Evolutionary conservation across 2,329 filamentous ascomycete genomes (phyloP).

Genomic region (Monosporascus sp.): DNA sequence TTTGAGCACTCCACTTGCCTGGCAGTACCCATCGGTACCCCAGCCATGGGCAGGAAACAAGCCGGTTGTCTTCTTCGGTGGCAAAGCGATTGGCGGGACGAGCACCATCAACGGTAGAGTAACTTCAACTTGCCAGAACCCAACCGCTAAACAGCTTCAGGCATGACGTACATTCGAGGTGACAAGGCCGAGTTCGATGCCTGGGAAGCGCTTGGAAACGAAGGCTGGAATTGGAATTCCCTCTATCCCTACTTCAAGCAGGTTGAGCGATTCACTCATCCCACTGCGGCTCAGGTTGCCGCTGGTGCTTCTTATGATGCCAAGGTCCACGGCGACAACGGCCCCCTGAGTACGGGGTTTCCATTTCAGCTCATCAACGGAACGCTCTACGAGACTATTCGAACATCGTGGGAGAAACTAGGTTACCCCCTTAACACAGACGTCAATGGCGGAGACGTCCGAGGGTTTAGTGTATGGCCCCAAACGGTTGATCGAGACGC

Average conservation of each 20-base stretch:
- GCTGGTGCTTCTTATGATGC: conserved; percentile 31
- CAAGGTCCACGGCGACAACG: conserved; percentile 29
- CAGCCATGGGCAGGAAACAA: conserved; percentile 28
- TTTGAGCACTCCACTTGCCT: conserved; percentile 28
- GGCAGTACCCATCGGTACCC: conserved; percentile 28
- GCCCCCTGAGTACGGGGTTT: conserved; percentile 33
- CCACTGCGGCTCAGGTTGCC: conserved; percentile 27
- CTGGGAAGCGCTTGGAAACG: conserved; percentile 39
- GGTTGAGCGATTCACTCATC: conserved; percentile 32
- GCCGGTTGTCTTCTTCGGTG: conserved; percentile 28
- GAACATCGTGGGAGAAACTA: conserved; percentile 28
- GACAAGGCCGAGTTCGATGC: conserved; percentile 36
- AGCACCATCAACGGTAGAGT: conserved; percentile 35
- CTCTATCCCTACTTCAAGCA: conserved; percentile 44
- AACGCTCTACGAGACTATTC: conserved; percentile 22
- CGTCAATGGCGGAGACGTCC: conserved; percentile 33
- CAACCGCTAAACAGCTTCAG: conserved; percentile 17
- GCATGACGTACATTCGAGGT: conserved; percentile 43
- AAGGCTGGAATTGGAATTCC: conserved; percentile 40
- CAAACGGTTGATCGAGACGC: conserved; percentile 33
- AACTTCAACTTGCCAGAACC: background rate
- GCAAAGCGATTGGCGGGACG: conserved; percentile 35
- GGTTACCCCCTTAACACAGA: conserved; percentile 32
- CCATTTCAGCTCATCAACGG: conserved; percentile 29
- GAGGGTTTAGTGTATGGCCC: conserved; percentile 34